phyloP scores from a whole-genome alignment of 2,329 filamentous ascomycete species.

The Diaporthe batatas region DNA sequence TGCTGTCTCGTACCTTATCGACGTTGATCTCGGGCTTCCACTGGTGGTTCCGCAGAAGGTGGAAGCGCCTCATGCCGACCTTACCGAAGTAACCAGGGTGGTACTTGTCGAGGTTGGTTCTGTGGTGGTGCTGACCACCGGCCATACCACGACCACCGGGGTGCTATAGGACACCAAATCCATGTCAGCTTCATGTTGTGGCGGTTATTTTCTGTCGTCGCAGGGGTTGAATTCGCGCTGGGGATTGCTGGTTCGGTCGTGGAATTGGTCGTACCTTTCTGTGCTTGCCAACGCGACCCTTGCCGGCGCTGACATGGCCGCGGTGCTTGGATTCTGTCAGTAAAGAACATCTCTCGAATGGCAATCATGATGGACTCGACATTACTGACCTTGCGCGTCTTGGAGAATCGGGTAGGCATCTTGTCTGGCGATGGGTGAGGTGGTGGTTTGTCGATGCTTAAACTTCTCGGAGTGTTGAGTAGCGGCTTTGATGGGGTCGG shows the following conservation, averaged over 20 bases:
- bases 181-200: neutral
- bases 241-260: neutral
- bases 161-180: constrained; percentile 54
- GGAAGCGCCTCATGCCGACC: constrained; percentile 96
- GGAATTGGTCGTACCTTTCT: constrained; percentile 71
- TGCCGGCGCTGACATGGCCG: constrained; percentile 97
- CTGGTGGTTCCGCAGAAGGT: constrained; percentile 94
- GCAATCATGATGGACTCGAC: constrained; percentile 25
- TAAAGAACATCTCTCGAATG: constrained; percentile 34
- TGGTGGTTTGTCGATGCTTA: constrained; percentile 41
- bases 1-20: constrained; percentile 81
- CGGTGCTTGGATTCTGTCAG: constrained; percentile 70
- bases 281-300: constrained; percentile 99
- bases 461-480: constrained; percentile 35
- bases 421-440: constrained; percentile 41
- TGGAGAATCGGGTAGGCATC: constrained; percentile 78
- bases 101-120: constrained; percentile 88
- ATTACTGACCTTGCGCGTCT: constrained; percentile 74
- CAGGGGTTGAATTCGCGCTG: neutral
- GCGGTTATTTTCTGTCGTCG: no score
- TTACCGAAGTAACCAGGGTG: constrained; percentile 99
- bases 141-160: constrained; percentile 87
- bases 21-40: constrained; percentile 99
- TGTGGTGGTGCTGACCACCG: constrained; percentile 99
- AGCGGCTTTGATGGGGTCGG: constrained; percentile 31